Base-by-base conservation (phyloP, 805 yeast species). In the Yarrowia sp. region DNA sequence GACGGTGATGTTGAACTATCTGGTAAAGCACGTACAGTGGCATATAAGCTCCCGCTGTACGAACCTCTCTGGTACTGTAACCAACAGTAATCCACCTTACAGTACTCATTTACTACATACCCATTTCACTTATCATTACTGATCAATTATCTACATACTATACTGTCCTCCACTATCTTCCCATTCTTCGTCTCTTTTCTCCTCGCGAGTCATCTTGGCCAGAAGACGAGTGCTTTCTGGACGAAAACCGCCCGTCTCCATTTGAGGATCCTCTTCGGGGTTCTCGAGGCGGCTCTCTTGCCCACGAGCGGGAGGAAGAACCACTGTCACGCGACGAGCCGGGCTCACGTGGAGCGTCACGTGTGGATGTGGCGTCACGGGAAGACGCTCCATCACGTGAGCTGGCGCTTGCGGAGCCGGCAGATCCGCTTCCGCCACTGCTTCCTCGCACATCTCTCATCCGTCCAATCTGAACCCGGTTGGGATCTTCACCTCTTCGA, bases 161-260 rank as follows among this genome's bases (percentile, higher is more conserved):
- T 24, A 24, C 30, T 24, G 30, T 24, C 30, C 30, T 24, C 30
- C 30, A 24, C 30, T 43, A 58, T 19, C 64, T 58, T 17, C 46
- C 64, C 40, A 33, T 58, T 17, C 64, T 39, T 12, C 64, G 64
- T 17, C 64, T 10, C 50, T 58, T 58, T 19, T 58, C 64, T 1
- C 64, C 64, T 3, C 64, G n/a, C 9, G 40, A n/a, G 12, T 58
- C 64, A 14, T 58, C 64, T 17, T 42, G 50, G 9, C 42, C 19
- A 14, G 50, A 40, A 1, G 50, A 42, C n/a, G 49, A 40, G 17
- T 58, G 64, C 15, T 58, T 58, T 55, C 61, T 20, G 10, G 61
- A 58, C 17, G 64, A 58, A 9, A 58, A 58, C 33, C 64, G 50
- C 6, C 42, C 44, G 9, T 55, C 38, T 1, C 47, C 63, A 30